Percentiles rank a stretch among this genome's conserved stretches.
phyloP scores from a whole-genome alignment of 352 stramenopile genomes.

The Thraustochytrium striatum region DNA sequence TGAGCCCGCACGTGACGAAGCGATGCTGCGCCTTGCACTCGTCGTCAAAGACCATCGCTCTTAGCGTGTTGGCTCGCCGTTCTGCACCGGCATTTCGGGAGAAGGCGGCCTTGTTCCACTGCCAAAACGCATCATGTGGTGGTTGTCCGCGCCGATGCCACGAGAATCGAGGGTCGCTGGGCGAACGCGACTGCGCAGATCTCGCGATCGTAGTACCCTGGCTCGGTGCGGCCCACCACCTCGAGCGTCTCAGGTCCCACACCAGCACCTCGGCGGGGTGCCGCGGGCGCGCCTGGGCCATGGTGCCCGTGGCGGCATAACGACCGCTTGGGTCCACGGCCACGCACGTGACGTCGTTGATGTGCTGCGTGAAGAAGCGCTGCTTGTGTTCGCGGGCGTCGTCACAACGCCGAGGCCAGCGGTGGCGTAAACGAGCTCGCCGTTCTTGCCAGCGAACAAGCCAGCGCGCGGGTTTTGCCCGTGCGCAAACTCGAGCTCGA shows the following conservation, averaged over 20 bases:
- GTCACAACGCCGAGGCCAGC: slow-evolving; percentile 33
- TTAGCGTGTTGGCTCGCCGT: no score
- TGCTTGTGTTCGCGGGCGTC: slow-evolving; percentile 61
- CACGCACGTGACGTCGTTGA: slow-evolving; percentile 74
- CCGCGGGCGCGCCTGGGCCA: slow-evolving; percentile 53
- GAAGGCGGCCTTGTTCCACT: background rate
- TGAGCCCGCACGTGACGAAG: slow-evolving; percentile 42
- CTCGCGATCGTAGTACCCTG: slow-evolving; percentile 16
- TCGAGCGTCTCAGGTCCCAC: slow-evolving; percentile 73
- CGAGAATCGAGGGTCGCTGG: no score
- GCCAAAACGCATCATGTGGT: no score
- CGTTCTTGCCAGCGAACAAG: background rate
- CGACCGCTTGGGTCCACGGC: slow-evolving; percentile 70
- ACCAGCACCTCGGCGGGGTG: slow-evolving; percentile 63
- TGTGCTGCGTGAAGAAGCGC: slow-evolving; percentile 71
- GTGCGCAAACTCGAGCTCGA: slow-evolving; percentile 33
- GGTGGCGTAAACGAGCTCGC: slow-evolving; percentile 25
- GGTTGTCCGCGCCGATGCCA: no score
- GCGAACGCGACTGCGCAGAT: background rate
- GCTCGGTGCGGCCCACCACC: background rate
- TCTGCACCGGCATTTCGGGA: no score
- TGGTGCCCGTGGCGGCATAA: slow-evolving; percentile 75
- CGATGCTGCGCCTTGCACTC: background rate
- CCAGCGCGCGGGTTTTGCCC: background rate
- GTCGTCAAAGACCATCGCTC: slow-evolving; percentile 34